These are phyloP conservation scores for Lolium perenne DNA, from an alignment of 176 grass and related monocot species.

Conservation along the genomic window DNA sequence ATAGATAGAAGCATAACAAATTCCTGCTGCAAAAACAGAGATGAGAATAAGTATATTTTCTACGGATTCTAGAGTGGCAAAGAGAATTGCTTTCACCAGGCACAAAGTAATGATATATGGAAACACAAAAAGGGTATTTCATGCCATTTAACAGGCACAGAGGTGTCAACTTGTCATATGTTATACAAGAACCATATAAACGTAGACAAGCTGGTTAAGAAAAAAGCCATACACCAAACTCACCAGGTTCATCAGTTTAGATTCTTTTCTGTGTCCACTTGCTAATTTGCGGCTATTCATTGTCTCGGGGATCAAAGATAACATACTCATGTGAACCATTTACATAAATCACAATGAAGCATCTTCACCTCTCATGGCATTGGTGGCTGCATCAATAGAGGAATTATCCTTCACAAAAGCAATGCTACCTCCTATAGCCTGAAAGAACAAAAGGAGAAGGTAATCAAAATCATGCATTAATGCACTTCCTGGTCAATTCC, in stretches of 20 bases:
- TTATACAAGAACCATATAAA: background rate
- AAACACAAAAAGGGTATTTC: no score
- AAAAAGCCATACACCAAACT: constrained; percentile 41
- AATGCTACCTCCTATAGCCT: constrained; percentile 77
- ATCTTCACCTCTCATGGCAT: constrained; percentile 30
- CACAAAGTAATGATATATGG: background rate
- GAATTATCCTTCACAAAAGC: constrained; percentile 56
- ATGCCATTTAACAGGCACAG: background rate
- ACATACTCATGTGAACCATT: constrained; percentile 39
- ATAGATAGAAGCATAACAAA: constrained; percentile 73
- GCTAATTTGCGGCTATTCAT: constrained; percentile 38
- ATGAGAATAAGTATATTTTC: constrained; percentile 2
- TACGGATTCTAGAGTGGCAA: background rate
- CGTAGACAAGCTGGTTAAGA: background rate
- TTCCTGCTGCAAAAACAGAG: constrained; percentile 52
- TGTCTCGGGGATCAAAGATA: constrained; percentile 66
- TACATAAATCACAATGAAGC: constrained; percentile 51
- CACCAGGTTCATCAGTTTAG: constrained; percentile 64
- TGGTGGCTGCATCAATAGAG: constrained; percentile 38
- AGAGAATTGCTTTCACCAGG: background rate
- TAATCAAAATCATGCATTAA: background rate
- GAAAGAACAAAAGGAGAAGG: constrained; percentile 14
- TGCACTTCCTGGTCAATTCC: background rate
- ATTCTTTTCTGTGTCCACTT: constrained; percentile 45
- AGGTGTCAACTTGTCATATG: background rate